Base-by-base conservation (phyloP, 2,329 filamentous ascomycete species). In the Apiospora pterosperma region DNA sequence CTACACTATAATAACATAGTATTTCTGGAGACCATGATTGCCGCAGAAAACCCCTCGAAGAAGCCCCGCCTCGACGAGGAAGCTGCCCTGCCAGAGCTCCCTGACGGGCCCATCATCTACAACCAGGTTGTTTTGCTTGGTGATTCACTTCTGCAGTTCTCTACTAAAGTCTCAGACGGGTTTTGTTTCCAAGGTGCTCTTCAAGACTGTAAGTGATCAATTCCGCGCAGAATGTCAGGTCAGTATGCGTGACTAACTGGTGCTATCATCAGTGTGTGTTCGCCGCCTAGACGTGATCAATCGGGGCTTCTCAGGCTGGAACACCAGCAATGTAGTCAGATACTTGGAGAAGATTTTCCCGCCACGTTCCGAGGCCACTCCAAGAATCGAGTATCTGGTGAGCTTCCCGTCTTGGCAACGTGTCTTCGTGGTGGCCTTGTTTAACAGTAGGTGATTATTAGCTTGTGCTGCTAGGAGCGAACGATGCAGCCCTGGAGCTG, bases 261-360 rank as follows among this genome's bases (percentile, higher is more conserved):
- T n/a, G n/a, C n/a, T 31, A 36, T 61, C 55, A 42, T 48, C 70
- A 95, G 92, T 85, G 64, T 94, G 92, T 74, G 86, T 88, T 61
- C 88, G 95, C 64, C 87, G 89, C 39, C 82, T 96, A 16, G 96
- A 98, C 78, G 88, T 98, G 59, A 81, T 98, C 71, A 97, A 97
- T 76, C 88, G 93, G 55, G 96, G 96, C 5, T 88, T 96, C 68
- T 91, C 88, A 71, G 95, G 95, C 12, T 97, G 95, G 81, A 97
- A 90, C 73, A 93, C 93, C 2, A 83, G 84, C 39, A 89, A 97
- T 76, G 90, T 89, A 12, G 77, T 97, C 65, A 80, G 86, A 65
- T 82, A 91, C 48, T 80, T 97, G 5, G 84, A 90, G 0, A 79
- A 87, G 48, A 85, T 96, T 69, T 88, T 97, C 69, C 90, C 92